Evolutionary conservation across 345 rosid species (phyloP).

Genomic region (Acer yangbiense): DNA sequence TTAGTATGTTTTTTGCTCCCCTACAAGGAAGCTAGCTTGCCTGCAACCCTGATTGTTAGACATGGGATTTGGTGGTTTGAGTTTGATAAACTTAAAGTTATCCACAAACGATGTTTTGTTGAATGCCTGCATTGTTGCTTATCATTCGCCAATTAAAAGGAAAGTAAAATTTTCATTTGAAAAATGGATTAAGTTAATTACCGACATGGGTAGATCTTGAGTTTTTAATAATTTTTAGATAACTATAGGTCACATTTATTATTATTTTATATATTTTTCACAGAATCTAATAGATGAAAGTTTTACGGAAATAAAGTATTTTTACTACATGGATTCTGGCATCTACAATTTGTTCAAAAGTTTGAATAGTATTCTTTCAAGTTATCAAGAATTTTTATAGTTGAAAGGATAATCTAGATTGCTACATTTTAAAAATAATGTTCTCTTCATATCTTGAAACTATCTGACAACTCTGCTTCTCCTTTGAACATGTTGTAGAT

Average conservation of each 20-base stretch:
- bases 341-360: slow-evolving; percentile 1
- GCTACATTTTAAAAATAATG: slow-evolving; percentile 13
- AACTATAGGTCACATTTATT: background rate
- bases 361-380: no score
- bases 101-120: background rate
- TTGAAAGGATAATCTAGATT: slow-evolving; percentile 7
- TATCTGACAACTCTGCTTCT: slow-evolving; percentile 27
- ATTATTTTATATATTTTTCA: background rate
- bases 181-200: background rate
- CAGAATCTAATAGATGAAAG: background rate
- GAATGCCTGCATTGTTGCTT: background rate
- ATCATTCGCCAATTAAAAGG: background rate
- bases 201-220: background rate
- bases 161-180: background rate
- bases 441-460: slow-evolving; percentile 26
- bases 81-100: background rate
- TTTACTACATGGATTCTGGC: slow-evolving; percentile 8
- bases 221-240: slow-evolving; percentile 5
- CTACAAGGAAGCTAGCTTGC: background rate
- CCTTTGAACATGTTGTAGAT: slow-evolving; percentile 57
- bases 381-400: background rate
- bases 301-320: background rate
- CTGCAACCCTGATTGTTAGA: background rate
- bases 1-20: background rate
- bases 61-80: background rate